These are phyloP conservation scores for Oryza officinalis DNA, from an alignment of 176 grass and related monocot species.

Conservation along the genomic window DNA sequence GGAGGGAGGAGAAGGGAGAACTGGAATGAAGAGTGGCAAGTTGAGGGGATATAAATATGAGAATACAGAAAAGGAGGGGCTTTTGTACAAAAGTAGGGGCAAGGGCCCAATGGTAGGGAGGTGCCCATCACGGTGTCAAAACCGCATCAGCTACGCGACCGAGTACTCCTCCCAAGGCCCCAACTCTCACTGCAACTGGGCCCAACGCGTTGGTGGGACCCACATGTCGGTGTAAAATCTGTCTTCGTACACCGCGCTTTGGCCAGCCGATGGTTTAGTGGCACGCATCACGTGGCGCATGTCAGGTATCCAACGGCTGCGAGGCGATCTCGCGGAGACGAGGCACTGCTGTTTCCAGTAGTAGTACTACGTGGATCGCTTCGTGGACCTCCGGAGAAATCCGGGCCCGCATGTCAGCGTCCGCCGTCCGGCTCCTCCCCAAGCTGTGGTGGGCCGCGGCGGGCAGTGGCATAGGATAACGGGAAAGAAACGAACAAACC, in stretches of 20 bases:
- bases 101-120: conserved; percentile 26
- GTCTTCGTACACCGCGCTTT: not conserved
- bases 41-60: conserved; percentile 44
- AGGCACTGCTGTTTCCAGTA: not conserved
- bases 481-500: conserved; percentile 33
- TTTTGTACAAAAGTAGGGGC: conserved; percentile 41
- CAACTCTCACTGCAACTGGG: not conserved
- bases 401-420: not conserved
- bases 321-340: conserved; percentile 6
- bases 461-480: conserved; percentile 14
- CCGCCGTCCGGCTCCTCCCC: not conserved
- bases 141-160: not conserved
- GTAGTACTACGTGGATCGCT: too few species aligned
- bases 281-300: conserved; percentile 55
- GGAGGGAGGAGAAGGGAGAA: not conserved
- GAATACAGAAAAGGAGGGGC: conserved; percentile 31
- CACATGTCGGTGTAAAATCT: not conserved
- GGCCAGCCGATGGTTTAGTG: not conserved
- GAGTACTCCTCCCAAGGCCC: not conserved
- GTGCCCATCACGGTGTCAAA: conserved; percentile 27
- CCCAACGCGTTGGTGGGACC: accelerated
- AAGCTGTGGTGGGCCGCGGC: not conserved
- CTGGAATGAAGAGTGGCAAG: conserved; percentile 1
- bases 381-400: not conserved
- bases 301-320: conserved; percentile 55